Base-by-base conservation (phyloP, 257 asterid species). In the Thymus mandschuricus region DNA sequence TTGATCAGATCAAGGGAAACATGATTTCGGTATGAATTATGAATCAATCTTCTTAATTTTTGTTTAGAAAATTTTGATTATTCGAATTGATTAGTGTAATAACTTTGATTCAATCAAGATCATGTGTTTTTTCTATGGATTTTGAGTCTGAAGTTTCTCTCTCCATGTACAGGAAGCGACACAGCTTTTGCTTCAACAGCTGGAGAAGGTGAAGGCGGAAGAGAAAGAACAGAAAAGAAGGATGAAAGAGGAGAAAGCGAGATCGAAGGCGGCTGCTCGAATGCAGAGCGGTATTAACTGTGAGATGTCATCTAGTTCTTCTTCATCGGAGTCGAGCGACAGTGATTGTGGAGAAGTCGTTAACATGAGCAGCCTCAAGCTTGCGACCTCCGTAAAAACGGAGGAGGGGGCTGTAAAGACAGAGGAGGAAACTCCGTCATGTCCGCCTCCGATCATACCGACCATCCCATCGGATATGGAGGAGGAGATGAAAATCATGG, bases 311-410 rank as follows among this genome's bases (percentile, higher is more conserved):
- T 44, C 49, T 9, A 44, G 11, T 33, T 56, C 48, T 9, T 66
- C 65, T 33, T 59, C 64, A 10, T 59, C 64, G 1, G 64, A 59
- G 38, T 93, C 94, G 0, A 87, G 98, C 34, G 95, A 91, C 59
- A 80, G 92, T 30, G 97, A 93, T 35, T 84, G 94, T 27, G 88
- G 80, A 45, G 83, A 83, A 30, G 79, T 81, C 0, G 76, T 82
- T 0, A 74, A 79, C 71, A 84, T 86, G 84, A 76, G 58, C 11
- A 40, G 52, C 73, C 79, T 80, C 6, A 80, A 75, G 29, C 69
- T 30, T 0, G 41, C 74, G 5, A 76, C 59, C n/a, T 15, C 64
- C 4, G 15, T 72, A 10, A 78, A 59, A 2, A 61, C 44, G 76
- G 13, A 60, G 6, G 82, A 59, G 69, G 75, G 72, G 40, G 64